Base-by-base conservation (phyloP, 2,329 filamentous ascomycete genomes). In the Penicillium brasilianum region DNA sequence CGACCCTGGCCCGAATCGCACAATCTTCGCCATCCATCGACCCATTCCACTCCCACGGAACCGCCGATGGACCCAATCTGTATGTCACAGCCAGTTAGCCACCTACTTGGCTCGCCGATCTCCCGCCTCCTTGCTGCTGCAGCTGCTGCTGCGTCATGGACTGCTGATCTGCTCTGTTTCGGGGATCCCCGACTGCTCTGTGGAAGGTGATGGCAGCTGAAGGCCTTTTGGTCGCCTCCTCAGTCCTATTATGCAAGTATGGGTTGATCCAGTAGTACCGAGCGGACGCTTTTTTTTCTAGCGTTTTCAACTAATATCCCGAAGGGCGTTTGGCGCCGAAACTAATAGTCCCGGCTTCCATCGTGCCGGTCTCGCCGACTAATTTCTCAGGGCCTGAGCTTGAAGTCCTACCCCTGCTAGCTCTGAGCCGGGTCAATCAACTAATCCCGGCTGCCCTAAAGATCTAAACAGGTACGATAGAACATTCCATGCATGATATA, bases 81-180 rank as follows among this genome's bases (percentile, higher is more conserved):
- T n/a, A 55, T 58, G n/a, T 39, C 57, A 25, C n/a, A 41, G 39
- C 6, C 13, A 51, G 57, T 32, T 43, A 57, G n/a, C 8, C 8
- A 59, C 36, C 62, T 57, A 58, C 50, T 14, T 13, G 57, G 30
- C 53, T 52, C 55, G 63, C 59, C 39, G 66, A 68, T 68, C 66
- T 68, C 66, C 65, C 66, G 66, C 28, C 57, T 52, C 39, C 56
- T 67, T 68, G 61, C 66, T n/a, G n/a, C n/a, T n/a, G n/a, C n/a
- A n/a, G n/a, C n/a, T n/a, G n/a, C n/a, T n/a, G 58, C 52, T 46
- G 43, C 43, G 43, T 48, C 44, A 48, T 28, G 6, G 43, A 39
- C 56, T 28, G 65, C 41, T 52, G 61, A 67, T 68, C 61, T 39
- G 57, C 34, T 52, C 53, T 36, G 18, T 54, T 60, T 34, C 18